phyloP scores from a whole-genome alignment of 768 basidiomycete species.

The Agrocybe chaxingu region DNA sequence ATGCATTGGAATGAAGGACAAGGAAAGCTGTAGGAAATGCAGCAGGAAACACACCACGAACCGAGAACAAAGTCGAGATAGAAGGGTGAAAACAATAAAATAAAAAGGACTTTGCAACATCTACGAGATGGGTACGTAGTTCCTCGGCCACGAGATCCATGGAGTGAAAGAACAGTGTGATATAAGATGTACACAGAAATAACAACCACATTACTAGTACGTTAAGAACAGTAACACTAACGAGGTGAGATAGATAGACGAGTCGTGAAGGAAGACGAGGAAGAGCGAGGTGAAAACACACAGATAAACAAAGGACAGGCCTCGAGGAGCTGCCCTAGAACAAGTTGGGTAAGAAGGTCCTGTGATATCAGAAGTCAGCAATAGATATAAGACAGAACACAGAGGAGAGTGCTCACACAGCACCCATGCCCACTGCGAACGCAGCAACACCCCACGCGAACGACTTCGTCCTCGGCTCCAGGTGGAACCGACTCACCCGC shows the following conservation, averaged over 20 bases:
- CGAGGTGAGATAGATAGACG: slow-evolving; percentile 13
- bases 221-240: slow-evolving; percentile 12
- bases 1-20: neutral
- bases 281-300: slow-evolving; percentile 2
- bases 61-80: neutral
- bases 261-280: slow-evolving; percentile 4
- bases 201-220: slow-evolving; percentile 15
- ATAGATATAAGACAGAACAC: neutral
- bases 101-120: neutral
- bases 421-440: slow-evolving; percentile 80
- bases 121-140: neutral
- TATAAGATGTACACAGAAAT: slow-evolving; percentile 10
- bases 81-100: slow-evolving; percentile 2
- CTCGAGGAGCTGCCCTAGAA: slow-evolving; percentile 34
- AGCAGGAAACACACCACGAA: neutral
- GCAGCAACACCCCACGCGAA: slow-evolving; percentile 82
- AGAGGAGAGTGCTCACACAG: slow-evolving; percentile 56
- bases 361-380: slow-evolving; percentile 17
- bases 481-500: slow-evolving; percentile 50
- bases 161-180: neutral
- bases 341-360: slow-evolving; percentile 60
- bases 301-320: neutral
- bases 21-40: neutral
- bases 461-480: slow-evolving; percentile 69
- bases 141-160: neutral